These are phyloP conservation scores for Theileria orientalis DNA, from an alignment of 169 alveolate genomes.

Conservation along the genomic window DNA sequence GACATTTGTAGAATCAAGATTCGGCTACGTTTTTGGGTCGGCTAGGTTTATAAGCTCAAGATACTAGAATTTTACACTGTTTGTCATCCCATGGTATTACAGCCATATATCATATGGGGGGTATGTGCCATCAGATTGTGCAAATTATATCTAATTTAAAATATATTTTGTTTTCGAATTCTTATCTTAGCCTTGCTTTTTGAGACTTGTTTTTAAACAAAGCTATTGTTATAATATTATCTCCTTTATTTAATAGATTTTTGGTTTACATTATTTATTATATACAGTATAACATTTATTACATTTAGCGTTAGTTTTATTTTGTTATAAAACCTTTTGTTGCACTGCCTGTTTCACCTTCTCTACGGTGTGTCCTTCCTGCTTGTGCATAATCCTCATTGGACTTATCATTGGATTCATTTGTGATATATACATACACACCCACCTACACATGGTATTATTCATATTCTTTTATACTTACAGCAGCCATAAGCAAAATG, in stretches of 20 bases:
- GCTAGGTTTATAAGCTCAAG: not conserved
- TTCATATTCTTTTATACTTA: slow-evolving; percentile 7
- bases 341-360: not conserved
- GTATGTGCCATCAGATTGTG: no score
- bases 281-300: no score
- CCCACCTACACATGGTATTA: slow-evolving; percentile 46
- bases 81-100: not conserved
- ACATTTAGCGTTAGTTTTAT: not conserved
- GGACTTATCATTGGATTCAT: slow-evolving; percentile 68
- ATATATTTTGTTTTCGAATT: no score
- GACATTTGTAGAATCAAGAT: slow-evolving; percentile 24
- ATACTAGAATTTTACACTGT: not conserved
- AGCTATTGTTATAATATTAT: no score
- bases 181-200: no score
- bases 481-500: slow-evolving; percentile 61
- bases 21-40: not conserved
- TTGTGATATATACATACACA: slow-evolving; percentile 63
- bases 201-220: no score
- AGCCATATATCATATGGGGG: not conserved
- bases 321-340: not conserved
- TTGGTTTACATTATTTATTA: no score
- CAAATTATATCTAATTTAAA: no score
- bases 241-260: no score
- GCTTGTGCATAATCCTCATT: slow-evolving; percentile 32
- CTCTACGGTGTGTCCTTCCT: not conserved